Evolutionary conservation across 2,329 filamentous ascomycete genomes (phyloP).

Genomic region (Gyromitra esculenta): DNA sequence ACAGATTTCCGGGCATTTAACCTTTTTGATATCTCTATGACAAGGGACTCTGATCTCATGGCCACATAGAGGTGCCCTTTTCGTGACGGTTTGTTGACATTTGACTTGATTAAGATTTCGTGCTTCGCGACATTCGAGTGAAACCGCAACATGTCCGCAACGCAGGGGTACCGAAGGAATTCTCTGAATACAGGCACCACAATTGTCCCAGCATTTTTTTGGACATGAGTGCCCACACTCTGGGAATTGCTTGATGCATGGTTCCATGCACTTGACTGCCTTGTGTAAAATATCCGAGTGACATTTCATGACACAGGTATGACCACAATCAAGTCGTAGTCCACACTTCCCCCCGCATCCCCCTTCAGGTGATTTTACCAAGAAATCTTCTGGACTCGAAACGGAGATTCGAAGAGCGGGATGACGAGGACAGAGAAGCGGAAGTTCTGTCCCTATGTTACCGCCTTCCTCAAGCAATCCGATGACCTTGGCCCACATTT

Average conservation of each 20-base stretch:
- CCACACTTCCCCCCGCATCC: constrained; percentile 68
- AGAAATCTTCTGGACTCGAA: constrained; percentile 69
- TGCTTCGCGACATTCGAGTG: constrained; percentile 59
- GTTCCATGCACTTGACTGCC: constrained; percentile 59
- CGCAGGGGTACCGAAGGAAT: constrained; percentile 46
- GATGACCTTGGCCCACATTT: constrained; percentile 57
- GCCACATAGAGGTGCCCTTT: constrained; percentile 66
- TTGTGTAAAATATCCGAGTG: constrained; percentile 54
- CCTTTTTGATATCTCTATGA: constrained; percentile 61
- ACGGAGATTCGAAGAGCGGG: constrained; percentile 65
- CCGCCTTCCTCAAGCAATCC: constrained; percentile 63
- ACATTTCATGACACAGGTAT: constrained; percentile 58
- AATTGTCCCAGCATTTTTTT: constrained; percentile 59
- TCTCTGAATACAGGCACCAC: constrained; percentile 46
- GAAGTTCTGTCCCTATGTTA: constrained; percentile 66
- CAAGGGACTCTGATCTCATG: constrained; percentile 68
- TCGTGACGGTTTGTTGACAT: constrained; percentile 65
- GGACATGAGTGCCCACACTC: constrained; percentile 60
- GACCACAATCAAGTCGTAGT: constrained; percentile 54
- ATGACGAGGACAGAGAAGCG: constrained; percentile 71
- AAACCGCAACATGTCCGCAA: constrained; percentile 54
- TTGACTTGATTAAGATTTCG: constrained; percentile 63
- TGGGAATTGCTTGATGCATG: constrained; percentile 58
- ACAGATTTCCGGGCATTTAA: constrained; percentile 66
- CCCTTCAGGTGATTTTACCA: constrained; percentile 68